A percentile compares a stretch with the other conserved stretches of the same genome.
These are phyloP conservation scores for Chlamydomonas asymmetrica DNA, from an alignment of 139 green algal species.

Conservation along the genomic window DNA sequence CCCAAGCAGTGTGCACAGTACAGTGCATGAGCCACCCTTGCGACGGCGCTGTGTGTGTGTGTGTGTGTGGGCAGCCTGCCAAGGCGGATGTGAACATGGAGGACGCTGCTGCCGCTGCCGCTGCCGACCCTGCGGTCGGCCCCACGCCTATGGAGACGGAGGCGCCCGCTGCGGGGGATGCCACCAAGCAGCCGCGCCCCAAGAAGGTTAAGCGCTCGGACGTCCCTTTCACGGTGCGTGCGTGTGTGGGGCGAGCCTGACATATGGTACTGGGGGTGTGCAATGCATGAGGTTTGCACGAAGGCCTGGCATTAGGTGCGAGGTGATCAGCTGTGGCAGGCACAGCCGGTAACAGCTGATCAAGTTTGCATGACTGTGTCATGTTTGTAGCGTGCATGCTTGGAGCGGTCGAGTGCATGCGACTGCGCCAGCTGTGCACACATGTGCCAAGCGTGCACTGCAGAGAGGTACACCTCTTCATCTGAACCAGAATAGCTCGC, in stretches of 20 bases:
- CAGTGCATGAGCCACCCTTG: too few relatives aligned
- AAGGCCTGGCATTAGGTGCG: too few relatives aligned
- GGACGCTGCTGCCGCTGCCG: conserved; percentile 32
- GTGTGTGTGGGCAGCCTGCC: neutral
- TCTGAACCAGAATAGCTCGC: too few relatives aligned
- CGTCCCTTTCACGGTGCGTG: conserved; percentile 39
- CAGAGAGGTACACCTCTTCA: too few relatives aligned
- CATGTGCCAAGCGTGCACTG: too few relatives aligned
- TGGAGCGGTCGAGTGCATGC: too few relatives aligned
- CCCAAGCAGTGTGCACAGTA: too few relatives aligned
- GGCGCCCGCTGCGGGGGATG: conserved; percentile 14
- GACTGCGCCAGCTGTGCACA: too few relatives aligned
- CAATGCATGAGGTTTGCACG: too few relatives aligned
- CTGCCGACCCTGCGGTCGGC: neutral
- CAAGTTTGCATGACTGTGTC: neutral
- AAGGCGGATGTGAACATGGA: conserved; percentile 36
- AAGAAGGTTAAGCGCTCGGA: conserved; percentile 66
- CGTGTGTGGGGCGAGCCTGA: neutral
- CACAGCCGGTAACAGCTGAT: conserved; percentile 13
- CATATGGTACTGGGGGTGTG: too few relatives aligned
- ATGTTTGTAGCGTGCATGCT: neutral
- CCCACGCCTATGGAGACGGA: conserved; percentile 60
- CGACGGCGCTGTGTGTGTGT: too few relatives aligned
- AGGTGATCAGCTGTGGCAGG: neutral
- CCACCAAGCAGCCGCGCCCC: conserved; percentile 39